A percentile compares a stretch with the other conserved stretches of the same genome.
phyloP scores from a whole-genome alignment of 257 asterid genomes.

The Rubia yunnanensis region DNA sequence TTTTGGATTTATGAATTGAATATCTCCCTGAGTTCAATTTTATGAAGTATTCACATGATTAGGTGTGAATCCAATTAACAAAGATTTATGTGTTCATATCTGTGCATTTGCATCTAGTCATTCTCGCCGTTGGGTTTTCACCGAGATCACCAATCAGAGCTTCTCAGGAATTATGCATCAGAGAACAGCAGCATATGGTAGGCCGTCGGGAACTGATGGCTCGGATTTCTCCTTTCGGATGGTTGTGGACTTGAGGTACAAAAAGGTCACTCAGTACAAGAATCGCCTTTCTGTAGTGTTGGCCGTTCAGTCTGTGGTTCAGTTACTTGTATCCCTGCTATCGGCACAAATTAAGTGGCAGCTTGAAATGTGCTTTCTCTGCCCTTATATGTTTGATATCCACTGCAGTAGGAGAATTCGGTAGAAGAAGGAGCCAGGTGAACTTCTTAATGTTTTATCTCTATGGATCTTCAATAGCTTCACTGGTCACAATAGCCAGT shows the following conservation, averaged over 20 bases:
- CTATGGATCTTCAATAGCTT: constrained; percentile 54
- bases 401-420: constrained; percentile 65
- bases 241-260: constrained; percentile 88
- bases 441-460: constrained; percentile 51
- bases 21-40: too few species aligned
- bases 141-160: too few species aligned
- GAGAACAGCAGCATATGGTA: constrained; percentile 33
- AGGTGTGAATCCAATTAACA: too few species aligned
- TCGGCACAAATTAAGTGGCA: constrained; percentile 29
- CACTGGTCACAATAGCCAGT: constrained; percentile 33
- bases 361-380: constrained; percentile 34
- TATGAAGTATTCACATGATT: too few species aligned
- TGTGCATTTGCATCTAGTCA: too few species aligned
- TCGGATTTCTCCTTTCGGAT: constrained; percentile 89
- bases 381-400: constrained; percentile 39
- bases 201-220: constrained; percentile 92
- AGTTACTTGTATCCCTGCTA: constrained; percentile 17
- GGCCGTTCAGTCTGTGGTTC: constrained; percentile 50
- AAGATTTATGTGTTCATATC: too few species aligned
- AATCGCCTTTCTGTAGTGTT: constrained; percentile 48
- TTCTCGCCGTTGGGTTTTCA: too few species aligned
- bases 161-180: constrained; percentile 30
- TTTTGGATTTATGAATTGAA: too few species aligned
- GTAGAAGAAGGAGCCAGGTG: constrained; percentile 60
- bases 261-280: constrained; percentile 67